Conservation (phyloP, 495 filamentous ascomycete species). For the Hyaloscypha variabilis region DNA sequence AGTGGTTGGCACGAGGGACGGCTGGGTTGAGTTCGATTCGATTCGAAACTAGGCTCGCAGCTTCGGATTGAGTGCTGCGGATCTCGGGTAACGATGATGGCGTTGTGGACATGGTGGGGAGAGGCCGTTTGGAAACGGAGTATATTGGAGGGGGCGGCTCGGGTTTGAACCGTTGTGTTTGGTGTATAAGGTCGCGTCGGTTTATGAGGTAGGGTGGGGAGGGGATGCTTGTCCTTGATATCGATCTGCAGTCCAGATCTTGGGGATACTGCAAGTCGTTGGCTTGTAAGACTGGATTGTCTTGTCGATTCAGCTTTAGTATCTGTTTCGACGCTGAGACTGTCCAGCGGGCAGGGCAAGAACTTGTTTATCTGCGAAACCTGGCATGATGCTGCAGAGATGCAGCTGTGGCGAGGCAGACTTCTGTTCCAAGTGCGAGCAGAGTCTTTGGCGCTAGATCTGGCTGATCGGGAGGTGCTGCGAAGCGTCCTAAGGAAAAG, state of each 20-base stretch:
- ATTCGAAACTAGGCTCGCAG: slow-evolving; percentile 2
- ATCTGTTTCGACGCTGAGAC: background rate
- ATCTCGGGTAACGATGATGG: background rate
- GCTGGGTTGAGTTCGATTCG: background rate
- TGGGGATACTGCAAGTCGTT: background rate
- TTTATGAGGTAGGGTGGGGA: background rate
- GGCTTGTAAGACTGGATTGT: background rate
- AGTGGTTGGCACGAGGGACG: background rate
- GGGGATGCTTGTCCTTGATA: background rate
- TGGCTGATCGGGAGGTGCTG: background rate
- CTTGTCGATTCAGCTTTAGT: background rate
- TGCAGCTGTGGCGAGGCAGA: background rate
- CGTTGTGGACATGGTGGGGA: background rate
- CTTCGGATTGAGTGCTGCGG: slow-evolving; percentile 9
- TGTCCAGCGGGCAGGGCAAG: background rate
- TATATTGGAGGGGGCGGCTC: background rate
- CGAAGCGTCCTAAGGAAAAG: background rate
- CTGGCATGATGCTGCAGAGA: background rate
- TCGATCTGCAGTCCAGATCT: background rate
- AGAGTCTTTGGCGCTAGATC: background rate
- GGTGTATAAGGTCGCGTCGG: background rate
- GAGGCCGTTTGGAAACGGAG: background rate
- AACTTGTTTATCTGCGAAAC: background rate
- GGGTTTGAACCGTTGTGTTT: background rate
- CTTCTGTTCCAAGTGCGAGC: background rate